Evolutionary conservation across 441 rosid species (phyloP).

Genomic region (Macaranga tanarius): DNA sequence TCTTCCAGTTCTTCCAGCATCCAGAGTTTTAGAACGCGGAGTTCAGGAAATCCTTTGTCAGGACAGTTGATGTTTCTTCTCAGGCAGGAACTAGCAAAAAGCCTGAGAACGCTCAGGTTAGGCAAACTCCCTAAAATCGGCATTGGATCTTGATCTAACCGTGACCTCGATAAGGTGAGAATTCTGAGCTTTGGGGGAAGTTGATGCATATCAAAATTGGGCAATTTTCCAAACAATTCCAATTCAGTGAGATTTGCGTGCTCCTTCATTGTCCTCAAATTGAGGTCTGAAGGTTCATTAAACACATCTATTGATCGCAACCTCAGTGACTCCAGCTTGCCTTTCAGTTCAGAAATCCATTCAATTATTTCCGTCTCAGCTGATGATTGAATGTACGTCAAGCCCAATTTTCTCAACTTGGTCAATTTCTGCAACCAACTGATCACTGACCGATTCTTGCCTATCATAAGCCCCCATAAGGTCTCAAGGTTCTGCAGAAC

Average conservation of each 20-base stretch:
- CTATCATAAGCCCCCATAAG: slow-evolving; percentile 25
- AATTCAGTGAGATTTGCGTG: slow-evolving; percentile 16
- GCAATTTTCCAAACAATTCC: slow-evolving; percentile 28
- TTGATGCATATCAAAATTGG: background rate
- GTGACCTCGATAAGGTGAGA: slow-evolving; percentile 33
- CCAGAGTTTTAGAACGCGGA: slow-evolving; percentile 34
- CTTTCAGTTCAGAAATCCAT: slow-evolving; percentile 15
- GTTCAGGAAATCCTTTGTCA: background rate
- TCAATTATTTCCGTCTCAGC: background rate
- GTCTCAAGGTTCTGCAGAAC: slow-evolving; percentile 17
- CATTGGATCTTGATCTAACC: slow-evolving; percentile 22
- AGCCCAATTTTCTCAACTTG: slow-evolving; percentile 27
- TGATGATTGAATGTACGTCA: slow-evolving; percentile 17
- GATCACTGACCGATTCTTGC: background rate
- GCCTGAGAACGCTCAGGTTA: slow-evolving; percentile 27
- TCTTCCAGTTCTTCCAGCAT: background rate
- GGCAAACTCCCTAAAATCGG: slow-evolving; percentile 15
- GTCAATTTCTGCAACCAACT: background rate
- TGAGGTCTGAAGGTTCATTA: background rate
- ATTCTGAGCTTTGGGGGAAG: slow-evolving; percentile 23
- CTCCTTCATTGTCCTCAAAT: background rate
- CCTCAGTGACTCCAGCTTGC: slow-evolving; percentile 24
- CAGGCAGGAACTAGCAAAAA: slow-evolving; percentile 25
- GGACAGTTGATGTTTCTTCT: slow-evolving; percentile 12
- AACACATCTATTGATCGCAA: slow-evolving; percentile 21